phyloP scores from a whole-genome alignment of 805 yeast species.

The Metschnikowia colocasiae region DNA sequence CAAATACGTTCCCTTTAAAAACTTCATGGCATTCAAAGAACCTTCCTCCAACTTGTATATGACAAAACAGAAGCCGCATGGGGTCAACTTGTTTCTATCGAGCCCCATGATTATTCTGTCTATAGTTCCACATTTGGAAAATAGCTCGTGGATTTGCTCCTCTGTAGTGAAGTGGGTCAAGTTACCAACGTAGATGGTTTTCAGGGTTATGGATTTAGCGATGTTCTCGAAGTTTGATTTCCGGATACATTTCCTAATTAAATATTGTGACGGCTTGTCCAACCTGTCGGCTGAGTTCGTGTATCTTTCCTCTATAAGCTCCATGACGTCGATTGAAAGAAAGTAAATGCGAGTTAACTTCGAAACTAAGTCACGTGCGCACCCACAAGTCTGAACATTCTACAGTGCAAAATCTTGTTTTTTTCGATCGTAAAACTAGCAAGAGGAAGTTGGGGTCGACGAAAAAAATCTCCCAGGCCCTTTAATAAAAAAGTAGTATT shows the following conservation, averaged over 20 bases:
- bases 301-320: slow-evolving; percentile 44
- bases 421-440: background rate
- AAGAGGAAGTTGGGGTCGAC: too few relatives aligned
- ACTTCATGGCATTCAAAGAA: slow-evolving; percentile 80
- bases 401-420: background rate
- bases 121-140: slow-evolving; percentile 76
- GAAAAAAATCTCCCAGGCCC: background rate
- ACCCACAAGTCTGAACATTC: background rate
- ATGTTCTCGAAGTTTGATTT: slow-evolving; percentile 55
- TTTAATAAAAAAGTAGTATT: background rate
- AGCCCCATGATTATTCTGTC: slow-evolving; percentile 89
- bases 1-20: slow-evolving; percentile 72
- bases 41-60: slow-evolving; percentile 66
- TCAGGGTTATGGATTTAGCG: slow-evolving; percentile 58
- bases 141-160: slow-evolving; percentile 87
- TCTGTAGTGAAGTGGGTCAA: slow-evolving; percentile 88
- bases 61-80: slow-evolving; percentile 96
- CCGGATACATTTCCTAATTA: slow-evolving; percentile 61
- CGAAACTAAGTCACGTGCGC: background rate
- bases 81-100: slow-evolving; percentile 84
- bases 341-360: background rate
- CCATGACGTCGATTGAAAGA: slow-evolving; percentile 23
- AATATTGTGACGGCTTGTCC: slow-evolving; percentile 68
- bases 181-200: slow-evolving; percentile 89
- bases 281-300: slow-evolving; percentile 62